Evolutionary conservation across 371 early-diverging fungal genomes (phyloP).

Genomic region (Circinella minor): DNA sequence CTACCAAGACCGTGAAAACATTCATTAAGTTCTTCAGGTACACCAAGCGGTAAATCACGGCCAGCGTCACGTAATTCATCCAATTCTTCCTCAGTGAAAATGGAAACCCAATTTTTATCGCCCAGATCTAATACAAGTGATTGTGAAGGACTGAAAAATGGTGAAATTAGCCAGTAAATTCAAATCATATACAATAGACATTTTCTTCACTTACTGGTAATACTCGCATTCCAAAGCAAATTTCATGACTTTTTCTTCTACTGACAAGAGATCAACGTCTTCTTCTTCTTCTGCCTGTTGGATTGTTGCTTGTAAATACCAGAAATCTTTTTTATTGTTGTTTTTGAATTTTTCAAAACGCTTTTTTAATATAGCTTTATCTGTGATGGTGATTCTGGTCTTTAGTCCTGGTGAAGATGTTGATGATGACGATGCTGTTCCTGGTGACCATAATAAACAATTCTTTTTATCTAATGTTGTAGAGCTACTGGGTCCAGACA

Average conservation of each 20-base stretch:
- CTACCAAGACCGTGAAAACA: too few relatives aligned
- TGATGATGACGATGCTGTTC: too few relatives aligned
- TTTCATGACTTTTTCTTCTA: conserved; percentile 2
- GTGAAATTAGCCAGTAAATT: not conserved
- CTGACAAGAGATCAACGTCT: not conserved
- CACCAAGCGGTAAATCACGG: too few relatives aligned
- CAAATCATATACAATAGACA: not conserved
- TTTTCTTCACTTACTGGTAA: conserved; percentile 4
- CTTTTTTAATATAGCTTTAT: not conserved
- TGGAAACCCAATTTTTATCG: not conserved
- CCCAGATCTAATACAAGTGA: conserved; percentile 1
- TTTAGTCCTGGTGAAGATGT: too few relatives aligned
- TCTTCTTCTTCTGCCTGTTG: not conserved
- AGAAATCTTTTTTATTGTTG: conserved; percentile 1
- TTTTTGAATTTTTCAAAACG: not conserved
- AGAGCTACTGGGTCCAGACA: too few relatives aligned
- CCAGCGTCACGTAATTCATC: not conserved
- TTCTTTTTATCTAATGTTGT: too few relatives aligned
- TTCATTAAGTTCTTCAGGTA: too few relatives aligned
- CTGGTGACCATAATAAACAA: too few relatives aligned
- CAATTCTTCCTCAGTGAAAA: conserved; percentile 8
- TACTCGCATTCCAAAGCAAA: conserved; percentile 14
- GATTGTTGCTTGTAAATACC: conserved; percentile 5
- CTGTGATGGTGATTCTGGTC: too few relatives aligned
- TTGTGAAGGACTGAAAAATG: not conserved